A percentile compares a stretch with the other conserved stretches of the same genome.
Conservation (phyloP, 2,329 filamentous ascomycete genomes). For the Davidsoniella virescens region DNA sequence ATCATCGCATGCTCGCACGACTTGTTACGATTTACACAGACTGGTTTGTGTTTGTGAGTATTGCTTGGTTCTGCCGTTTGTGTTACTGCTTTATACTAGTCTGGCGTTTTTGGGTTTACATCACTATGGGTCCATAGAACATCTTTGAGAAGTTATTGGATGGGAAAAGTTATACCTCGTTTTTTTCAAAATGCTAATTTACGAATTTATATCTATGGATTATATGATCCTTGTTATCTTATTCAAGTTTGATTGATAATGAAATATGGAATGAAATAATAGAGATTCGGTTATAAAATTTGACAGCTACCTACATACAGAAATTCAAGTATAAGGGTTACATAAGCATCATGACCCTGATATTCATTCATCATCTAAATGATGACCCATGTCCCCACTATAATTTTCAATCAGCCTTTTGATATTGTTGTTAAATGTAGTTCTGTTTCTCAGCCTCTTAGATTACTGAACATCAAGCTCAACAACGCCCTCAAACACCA, state of each 20-base stretch:
- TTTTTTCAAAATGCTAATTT: not conserved
- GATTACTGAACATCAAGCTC: no score
- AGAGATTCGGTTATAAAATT: no score
- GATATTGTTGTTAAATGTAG: not conserved
- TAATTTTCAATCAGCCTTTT: constrained; percentile 8
- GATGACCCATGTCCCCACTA: not conserved
- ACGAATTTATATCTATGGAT: not conserved
- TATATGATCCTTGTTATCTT: not conserved
- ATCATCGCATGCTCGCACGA: not conserved
- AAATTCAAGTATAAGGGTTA: no score
- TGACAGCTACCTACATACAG: no score
- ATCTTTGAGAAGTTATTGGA: not conserved
- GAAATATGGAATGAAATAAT: no score
- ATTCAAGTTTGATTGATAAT: not conserved
- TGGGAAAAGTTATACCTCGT: not conserved
- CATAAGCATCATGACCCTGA: no score
- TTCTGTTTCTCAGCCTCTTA: not conserved
- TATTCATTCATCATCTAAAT: no score
- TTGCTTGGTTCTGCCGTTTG: not conserved
- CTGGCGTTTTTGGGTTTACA: constrained; percentile 5
- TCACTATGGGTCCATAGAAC: not conserved
- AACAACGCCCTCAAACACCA: not conserved
- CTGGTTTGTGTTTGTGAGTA: not conserved
- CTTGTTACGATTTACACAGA: constrained; percentile 2
- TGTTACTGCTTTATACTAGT: not conserved